Base-by-base conservation (phyloP, 768 basidiomycete species). In the Tephrocybe sp. region DNA sequence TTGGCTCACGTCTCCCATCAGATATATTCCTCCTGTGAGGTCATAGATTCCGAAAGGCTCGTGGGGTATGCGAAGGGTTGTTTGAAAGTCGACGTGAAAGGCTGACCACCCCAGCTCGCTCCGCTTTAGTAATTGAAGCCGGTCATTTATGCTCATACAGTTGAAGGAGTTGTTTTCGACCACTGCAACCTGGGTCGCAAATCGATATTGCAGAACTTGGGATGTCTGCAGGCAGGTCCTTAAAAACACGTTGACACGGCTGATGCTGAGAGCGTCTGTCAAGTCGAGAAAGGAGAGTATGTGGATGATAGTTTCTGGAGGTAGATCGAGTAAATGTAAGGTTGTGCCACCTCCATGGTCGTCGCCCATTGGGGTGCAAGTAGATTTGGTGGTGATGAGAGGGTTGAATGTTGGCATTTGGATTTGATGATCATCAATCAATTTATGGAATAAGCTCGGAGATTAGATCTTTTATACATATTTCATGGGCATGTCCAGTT, bases 1-100 rank as follows among this genome's bases (percentile, higher is more conserved):
- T 20, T 62, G 56, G 3, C 54, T 56, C 5, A 18, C 11, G 33
- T 72, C 58, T 2, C 77, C 74, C 4, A 75, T 61, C 15, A 78
- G 51, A 56, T 73, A 78, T 1, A 71, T 58, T 1, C 75, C 74
- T 0, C 68, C 72, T 0, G 68, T 67, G 11, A 78, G 63, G 49
- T 78, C 75, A 44, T 76, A 77, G 25, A 78, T 73, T 5, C 73
- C 71, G 3, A 58, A 46, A 28, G 61, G 47, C 44, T 33, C 48
- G 28, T 58, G 58, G 2, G 36, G 17, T 14, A 59, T 24, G 6
- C 40, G 44, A 14, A 58, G 34, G 21, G 18, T 37, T 26, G 28
- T 37, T 17, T 11, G 18, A 26, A 57, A 59, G 28, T 57, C 56
- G 3, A 47, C 15, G 2, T 20, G 25, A 10, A 59, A 34, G 1